Percentiles rank a stretch among this genome's conserved stretches.
These are phyloP conservation scores for Onygenales sp. DNA, from an alignment of 2,329 filamentous ascomycete species.

Conservation along the genomic window DNA sequence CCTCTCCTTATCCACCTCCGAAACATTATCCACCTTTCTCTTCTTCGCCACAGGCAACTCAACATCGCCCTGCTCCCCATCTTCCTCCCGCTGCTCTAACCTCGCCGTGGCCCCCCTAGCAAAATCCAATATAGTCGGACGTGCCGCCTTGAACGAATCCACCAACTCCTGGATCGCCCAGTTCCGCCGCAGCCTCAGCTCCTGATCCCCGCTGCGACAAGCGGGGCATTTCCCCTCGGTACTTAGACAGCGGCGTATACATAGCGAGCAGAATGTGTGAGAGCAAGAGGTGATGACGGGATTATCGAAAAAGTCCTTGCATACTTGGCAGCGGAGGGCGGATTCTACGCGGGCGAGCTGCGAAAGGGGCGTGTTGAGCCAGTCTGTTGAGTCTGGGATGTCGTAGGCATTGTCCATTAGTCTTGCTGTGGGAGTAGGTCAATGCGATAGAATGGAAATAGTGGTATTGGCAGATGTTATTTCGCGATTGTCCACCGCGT, in stretches of 20 bases:
- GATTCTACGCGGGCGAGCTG: slow-evolving; percentile 55
- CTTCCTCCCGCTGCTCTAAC: slow-evolving; percentile 40
- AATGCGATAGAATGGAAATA: too few species aligned
- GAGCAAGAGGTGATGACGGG: slow-evolving; percentile 92
- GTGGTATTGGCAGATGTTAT: neutral
- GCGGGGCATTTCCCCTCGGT: slow-evolving; percentile 79
- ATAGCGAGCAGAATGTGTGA: slow-evolving; percentile 94
- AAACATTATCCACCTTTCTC: slow-evolving; percentile 20
- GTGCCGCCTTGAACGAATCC: slow-evolving; percentile 60
- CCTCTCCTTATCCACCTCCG: slow-evolving; percentile 24
- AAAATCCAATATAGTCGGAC: slow-evolving; percentile 54
- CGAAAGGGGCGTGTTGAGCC: slow-evolving; percentile 38
- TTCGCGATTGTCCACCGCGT: neutral
- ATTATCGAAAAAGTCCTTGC: slow-evolving; percentile 93
- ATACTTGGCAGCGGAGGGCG: slow-evolving; percentile 86
- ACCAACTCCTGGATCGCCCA: slow-evolving; percentile 78
- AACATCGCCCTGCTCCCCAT: slow-evolving; percentile 33
- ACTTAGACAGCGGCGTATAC: slow-evolving; percentile 77
- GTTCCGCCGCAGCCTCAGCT: slow-evolving; percentile 75
- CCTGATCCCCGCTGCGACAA: slow-evolving; percentile 70
- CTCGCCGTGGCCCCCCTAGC: slow-evolving; percentile 37
- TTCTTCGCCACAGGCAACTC: slow-evolving; percentile 24
- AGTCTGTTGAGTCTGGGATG: slow-evolving; percentile 38
- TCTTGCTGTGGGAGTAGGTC: too few species aligned
- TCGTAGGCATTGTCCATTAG: slow-evolving; percentile 29